Evolutionary conservation across 306 rosid genomes (phyloP).

Genomic region (Corylus avellana): DNA sequence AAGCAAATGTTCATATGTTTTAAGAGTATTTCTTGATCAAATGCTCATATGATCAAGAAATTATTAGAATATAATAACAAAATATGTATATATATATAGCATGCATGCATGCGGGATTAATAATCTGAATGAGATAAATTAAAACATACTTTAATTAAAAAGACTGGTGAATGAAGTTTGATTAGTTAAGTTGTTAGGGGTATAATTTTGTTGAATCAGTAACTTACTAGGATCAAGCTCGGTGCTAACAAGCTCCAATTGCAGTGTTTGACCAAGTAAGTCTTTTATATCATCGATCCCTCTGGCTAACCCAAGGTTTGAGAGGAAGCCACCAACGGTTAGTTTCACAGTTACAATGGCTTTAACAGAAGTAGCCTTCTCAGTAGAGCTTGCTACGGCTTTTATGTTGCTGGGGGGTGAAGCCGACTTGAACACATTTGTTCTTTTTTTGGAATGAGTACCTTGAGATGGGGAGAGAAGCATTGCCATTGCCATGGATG

Average conservation of each 20-base stretch:
- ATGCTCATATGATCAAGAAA: too few species aligned
- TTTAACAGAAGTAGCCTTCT: conserved; percentile 16
- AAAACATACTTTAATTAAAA: too few species aligned
- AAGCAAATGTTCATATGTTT: too few species aligned
- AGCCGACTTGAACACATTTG: not conserved
- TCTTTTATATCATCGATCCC: conserved; percentile 59
- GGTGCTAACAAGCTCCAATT: conserved; percentile 57
- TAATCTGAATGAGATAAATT: too few species aligned
- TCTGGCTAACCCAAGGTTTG: conserved; percentile 40
- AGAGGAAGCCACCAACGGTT: conserved; percentile 38
- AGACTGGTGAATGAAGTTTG: too few species aligned
- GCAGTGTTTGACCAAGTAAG: conserved; percentile 63
- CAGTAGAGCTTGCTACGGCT: not conserved
- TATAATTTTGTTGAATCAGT: not conserved
- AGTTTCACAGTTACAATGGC: conserved; percentile 35
- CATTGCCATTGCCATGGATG: not conserved
- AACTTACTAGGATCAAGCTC: conserved; percentile 46
- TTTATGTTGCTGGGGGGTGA: conserved; percentile 14
- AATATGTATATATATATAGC: too few species aligned
- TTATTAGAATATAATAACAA: too few species aligned
- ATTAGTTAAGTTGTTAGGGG: not conserved
- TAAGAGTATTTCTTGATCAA: too few species aligned
- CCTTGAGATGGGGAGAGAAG: conserved; percentile 19
- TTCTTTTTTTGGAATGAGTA: not conserved
- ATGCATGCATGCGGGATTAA: too few species aligned